A percentile compares a stretch with the other conserved stretches of the same genome.
Evolutionary conservation across 192 early-diverging fungal species (phyloP).

Genomic region (Backusella mclennaniae): DNA sequence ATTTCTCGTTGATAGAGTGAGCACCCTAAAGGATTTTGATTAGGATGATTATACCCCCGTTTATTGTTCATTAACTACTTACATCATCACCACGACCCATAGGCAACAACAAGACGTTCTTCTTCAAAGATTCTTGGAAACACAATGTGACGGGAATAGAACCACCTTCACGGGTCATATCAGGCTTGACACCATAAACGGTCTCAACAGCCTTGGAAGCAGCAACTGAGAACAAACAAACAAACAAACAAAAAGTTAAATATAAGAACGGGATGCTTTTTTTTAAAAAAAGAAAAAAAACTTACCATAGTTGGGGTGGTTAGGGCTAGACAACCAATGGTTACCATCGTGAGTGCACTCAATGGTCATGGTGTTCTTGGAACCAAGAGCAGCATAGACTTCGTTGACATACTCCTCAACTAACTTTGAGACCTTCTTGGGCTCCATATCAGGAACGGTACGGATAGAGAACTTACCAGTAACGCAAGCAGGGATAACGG

Average conservation of each 20-base stretch:
- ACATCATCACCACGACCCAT: conserved; percentile 91
- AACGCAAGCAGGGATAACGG: conserved; percentile 94
- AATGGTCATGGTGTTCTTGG: conserved; percentile 82
- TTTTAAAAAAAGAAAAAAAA: not conserved
- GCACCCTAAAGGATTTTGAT: conserved; percentile 61
- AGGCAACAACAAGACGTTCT: conserved; percentile 90
- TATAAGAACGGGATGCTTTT: not conserved
- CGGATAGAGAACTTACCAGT: conserved; percentile 99
- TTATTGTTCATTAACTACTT: conserved; percentile 18
- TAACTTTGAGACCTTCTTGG: conserved; percentile 69
- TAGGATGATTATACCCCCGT: not conserved
- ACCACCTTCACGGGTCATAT: conserved; percentile 96
- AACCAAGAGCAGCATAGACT: conserved; percentile 90
- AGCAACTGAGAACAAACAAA: conserved; percentile 57
- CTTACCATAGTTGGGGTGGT: conserved; percentile 89
- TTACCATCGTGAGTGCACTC: conserved; percentile 82
- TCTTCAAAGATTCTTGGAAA: conserved; percentile 93
- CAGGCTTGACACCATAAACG: conserved; percentile 90
- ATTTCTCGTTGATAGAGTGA: conserved; percentile 97
- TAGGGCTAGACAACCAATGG: conserved; percentile 87
- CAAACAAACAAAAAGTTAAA: not conserved
- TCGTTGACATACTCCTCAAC: conserved; percentile 71
- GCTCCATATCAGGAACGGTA: conserved; percentile 92
- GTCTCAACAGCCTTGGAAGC: conserved; percentile 88
- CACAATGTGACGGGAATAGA: conserved; percentile 97